Base-by-base conservation (phyloP, 2,329 filamentous ascomycete species). In the Colletotrichum spinosum region DNA sequence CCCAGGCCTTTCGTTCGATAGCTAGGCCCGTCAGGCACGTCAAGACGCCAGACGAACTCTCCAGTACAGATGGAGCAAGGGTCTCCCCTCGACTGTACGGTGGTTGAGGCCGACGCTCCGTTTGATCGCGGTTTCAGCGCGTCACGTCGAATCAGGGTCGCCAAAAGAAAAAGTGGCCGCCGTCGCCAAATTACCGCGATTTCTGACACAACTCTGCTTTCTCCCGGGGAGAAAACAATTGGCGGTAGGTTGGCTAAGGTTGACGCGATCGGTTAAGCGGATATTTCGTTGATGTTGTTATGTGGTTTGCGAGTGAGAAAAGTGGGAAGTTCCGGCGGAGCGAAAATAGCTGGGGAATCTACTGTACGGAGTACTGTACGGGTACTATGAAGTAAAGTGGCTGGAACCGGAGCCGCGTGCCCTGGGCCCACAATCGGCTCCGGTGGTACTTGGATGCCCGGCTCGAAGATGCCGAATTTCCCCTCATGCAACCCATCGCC, bases 121-220 rank as follows among this genome's bases (percentile, higher is more conserved):
- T 65, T 62, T 65, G 58, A 65, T 52, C 34, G 62, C 58, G 46
- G 62, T 65, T 65, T 65, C 62, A 65, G 58, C 35, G 45, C 44
- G 45, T 49, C 25, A 25, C 44, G 44, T 45, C n/a, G 49, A 50
- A 35, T 60, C 12, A 54, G 37, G 60, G 41, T 45, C 25, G 34
- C 15, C 44, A 54, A 39, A 37, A 54, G 37, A 65, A 54, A 25
- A 25, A 25, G 25, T 25, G 25, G 25, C 4, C 25, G 25, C 25
- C 25, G 25, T 25, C 25, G 25, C 25, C 25, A 4, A 25, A 25
- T 25, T 25, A 5, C 25, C 25, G 25, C 25, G 25, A 25, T 25
- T 25, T 25, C 25, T 25, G 25, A 25, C 25, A 25, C 25, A 25
- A 25, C 25, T 25, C 25, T 25, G 25, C 25, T 25, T 25, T 25